These are phyloP conservation scores for Camptophora hylomeconis DNA, from an alignment of 2,329 filamentous ascomycete species.

Conservation along the genomic window DNA sequence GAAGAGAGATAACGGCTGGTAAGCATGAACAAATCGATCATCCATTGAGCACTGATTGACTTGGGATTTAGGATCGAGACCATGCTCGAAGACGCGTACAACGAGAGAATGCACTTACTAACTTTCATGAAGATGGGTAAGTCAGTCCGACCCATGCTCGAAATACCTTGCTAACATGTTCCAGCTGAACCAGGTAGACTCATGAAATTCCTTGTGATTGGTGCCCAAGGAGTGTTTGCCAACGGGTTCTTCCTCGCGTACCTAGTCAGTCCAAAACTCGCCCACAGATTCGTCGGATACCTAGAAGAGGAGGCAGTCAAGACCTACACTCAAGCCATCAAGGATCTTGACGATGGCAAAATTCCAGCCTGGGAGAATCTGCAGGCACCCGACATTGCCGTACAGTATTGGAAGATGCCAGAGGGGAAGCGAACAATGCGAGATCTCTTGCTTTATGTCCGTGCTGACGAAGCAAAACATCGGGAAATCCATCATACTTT, in stretches of 20 bases:
- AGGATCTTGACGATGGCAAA: slow-evolving; percentile 73
- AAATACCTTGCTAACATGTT: too few species aligned
- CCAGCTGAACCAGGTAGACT: slow-evolving; percentile 71
- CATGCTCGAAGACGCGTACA: slow-evolving; percentile 77
- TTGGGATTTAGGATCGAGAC: slow-evolving; percentile 63
- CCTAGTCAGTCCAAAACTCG: slow-evolving; percentile 71
- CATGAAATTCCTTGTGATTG: slow-evolving; percentile 85
- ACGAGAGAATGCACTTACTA: slow-evolving; percentile 85
- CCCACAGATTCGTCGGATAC: slow-evolving; percentile 92
- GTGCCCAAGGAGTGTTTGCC: slow-evolving; percentile 91
- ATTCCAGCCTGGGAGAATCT: slow-evolving; percentile 72
- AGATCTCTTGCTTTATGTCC: slow-evolving; percentile 76
- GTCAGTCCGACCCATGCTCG: too few species aligned
- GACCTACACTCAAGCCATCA: slow-evolving; percentile 82
- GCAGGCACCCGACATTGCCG: slow-evolving; percentile 71
- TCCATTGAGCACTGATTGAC: slow-evolving; percentile 2
- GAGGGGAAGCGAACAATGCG: slow-evolving; percentile 70
- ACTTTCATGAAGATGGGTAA: slow-evolving; percentile 92
- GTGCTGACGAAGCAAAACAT: slow-evolving; percentile 80
- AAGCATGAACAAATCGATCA: slow-evolving; percentile 11
- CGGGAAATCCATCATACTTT: slow-evolving; percentile 94
- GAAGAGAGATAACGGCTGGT: slow-evolving; percentile 86
- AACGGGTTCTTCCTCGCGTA: slow-evolving; percentile 86
- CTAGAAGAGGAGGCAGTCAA: slow-evolving; percentile 94
- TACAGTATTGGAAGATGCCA: slow-evolving; percentile 91